Base-by-base conservation (phyloP, 78 protist genomes). In the Parvularia atlantis region DNA sequence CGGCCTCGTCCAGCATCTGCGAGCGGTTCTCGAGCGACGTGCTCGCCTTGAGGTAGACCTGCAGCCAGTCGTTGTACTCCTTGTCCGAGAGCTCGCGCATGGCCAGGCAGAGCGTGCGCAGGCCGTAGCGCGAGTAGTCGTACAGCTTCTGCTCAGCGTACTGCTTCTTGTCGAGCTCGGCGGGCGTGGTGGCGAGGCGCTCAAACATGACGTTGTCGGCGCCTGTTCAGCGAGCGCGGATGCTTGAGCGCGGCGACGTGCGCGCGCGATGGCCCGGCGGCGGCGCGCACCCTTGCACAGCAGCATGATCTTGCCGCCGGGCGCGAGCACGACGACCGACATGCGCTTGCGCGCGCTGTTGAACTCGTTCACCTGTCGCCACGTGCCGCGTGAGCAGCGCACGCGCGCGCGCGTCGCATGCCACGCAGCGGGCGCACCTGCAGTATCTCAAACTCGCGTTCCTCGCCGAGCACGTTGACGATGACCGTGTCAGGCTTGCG, bases 81-180 rank as follows among this genome's bases (percentile, higher is more conserved):
- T 46, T 58, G 3, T 36, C 74, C 16, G 82, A 9, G 4, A 91
- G 36, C 28, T 82, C 89, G 14, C 77, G 58, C 35, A 28, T 14
- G 2, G 84, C 91, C 7, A 88, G 35, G 28, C 83, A 73, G 20
- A 91, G 81, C 33, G 95, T 91, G 39, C 96, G 75, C 26, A 90
- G 74, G 33, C 96, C 96, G 17, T 46, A 50, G 11, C 65, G 17
- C 11, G 93, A 53, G 30, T 83, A 86, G 0, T 53, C n/a, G 7
- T 66, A 26, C 37, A 88, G 44, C 24, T 83, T 58, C 28, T 68
- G 36, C 50, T 30, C 30, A 16, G 76, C 69, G 53, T 39, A 1
- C 43, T 11, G 56, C 56, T 7, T 17, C 7, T 17, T 2, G 56
- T 50, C 6, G 28, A 1, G 20, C 17, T 2, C 44, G 43, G 9